These are phyloP conservation scores for Mycena polygramma DNA, from an alignment of 768 basidiomycete genomes.

Conservation along the genomic window DNA sequence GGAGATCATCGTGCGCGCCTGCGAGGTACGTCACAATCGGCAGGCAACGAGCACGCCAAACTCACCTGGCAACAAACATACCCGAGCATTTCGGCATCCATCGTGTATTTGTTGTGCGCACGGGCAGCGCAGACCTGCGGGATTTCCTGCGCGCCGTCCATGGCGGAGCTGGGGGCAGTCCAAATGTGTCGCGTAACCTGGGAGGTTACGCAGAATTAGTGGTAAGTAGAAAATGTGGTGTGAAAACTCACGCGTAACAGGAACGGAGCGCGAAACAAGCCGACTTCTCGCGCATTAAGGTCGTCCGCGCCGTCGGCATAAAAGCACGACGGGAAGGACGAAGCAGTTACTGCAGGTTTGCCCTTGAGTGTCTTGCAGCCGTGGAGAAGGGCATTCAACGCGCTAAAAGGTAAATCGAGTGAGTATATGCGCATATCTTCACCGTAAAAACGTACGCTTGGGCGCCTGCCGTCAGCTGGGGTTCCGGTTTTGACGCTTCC, in stretches of 20 bases:
- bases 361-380: background rate
- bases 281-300: background rate
- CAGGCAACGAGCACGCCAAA: background rate
- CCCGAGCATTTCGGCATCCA: background rate
- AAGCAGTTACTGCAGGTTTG: background rate
- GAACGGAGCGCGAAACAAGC: background rate
- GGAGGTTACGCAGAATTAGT: background rate
- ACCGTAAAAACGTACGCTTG: too few species aligned
- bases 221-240: background rate
- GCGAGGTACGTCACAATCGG: background rate
- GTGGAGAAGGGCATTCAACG: background rate
- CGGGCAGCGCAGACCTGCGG: background rate
- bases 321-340: slow-evolving; percentile 2
- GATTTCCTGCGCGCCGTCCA: background rate
- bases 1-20: background rate
- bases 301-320: slow-evolving; percentile 7
- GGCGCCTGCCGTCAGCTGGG: too few species aligned
- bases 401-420: background rate
- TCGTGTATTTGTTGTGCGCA: background rate
- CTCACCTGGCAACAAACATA: background rate
- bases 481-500: too few species aligned
- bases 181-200: background rate
- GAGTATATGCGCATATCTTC: background rate
- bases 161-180: background rate
- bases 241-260: background rate